Evolutionary conservation across 2,329 filamentous ascomycete genomes (phyloP).

Genomic region (Teratosphaeria viscida): DNA sequence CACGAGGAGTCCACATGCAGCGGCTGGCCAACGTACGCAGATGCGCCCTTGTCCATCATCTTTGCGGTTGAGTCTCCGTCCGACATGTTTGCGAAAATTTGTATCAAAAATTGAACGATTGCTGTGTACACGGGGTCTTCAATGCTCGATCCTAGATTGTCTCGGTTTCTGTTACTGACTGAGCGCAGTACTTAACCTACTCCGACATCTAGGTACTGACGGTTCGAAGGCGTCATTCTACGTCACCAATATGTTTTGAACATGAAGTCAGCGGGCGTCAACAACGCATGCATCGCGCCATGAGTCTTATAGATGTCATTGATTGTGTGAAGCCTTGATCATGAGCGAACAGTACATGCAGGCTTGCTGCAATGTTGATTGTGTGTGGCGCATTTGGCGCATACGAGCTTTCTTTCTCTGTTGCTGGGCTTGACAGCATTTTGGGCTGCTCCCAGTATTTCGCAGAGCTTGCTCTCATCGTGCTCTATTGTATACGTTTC

Average conservation of each 20-base stretch:
- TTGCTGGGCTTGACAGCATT: too few species aligned
- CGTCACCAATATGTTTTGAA: background rate
- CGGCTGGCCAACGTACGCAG: conserved; percentile 8
- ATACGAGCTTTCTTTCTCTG: too few species aligned
- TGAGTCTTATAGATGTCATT: too few species aligned
- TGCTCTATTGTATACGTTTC: too few species aligned
- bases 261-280: too few species aligned
- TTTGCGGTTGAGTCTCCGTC: conserved; percentile 18
- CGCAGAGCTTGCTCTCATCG: too few species aligned
- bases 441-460: too few species aligned
- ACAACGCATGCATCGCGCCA: too few species aligned
- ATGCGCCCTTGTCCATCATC: conserved; percentile 17
- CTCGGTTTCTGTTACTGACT: background rate
- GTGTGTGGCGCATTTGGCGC: too few species aligned
- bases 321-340: too few species aligned
- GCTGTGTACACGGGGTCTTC: background rate
- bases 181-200: background rate
- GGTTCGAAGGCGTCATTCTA: background rate
- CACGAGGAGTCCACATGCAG: background rate
- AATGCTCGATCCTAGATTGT: background rate
- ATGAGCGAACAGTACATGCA: too few species aligned
- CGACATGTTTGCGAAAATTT: background rate
- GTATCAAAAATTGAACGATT: background rate
- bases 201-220: background rate
- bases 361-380: too few species aligned